Evolutionary conservation across 306 rosid species (phyloP).

Genomic region (Gastrolobium villosum): DNA sequence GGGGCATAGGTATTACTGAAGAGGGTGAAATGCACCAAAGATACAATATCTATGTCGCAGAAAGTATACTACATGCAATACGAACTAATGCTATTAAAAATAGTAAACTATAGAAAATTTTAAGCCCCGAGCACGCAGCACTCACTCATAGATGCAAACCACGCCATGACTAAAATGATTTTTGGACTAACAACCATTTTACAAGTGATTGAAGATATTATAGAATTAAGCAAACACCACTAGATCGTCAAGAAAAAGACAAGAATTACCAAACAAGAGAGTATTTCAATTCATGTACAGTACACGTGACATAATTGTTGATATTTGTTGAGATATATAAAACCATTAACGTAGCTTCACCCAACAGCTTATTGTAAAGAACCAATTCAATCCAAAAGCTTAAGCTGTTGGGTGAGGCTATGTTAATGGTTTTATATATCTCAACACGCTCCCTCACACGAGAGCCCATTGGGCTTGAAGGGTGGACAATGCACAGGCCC

Average conservation of each 20-base stretch:
- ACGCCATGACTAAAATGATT: not conserved
- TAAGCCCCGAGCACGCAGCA: conserved; percentile 5
- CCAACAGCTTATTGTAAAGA: too few relatives aligned
- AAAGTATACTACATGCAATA: not conserved
- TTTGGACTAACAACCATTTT: not conserved
- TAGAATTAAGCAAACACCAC: conserved; percentile 19
- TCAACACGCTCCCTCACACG: too few relatives aligned
- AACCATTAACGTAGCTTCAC: too few relatives aligned
- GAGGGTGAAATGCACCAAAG: not conserved
- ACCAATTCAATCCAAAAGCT: too few relatives aligned
- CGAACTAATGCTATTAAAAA: conserved; percentile 8
- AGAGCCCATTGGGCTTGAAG: too few relatives aligned
- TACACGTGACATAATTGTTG: conserved; percentile 1
- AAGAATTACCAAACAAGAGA: not conserved
- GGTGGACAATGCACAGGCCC: too few relatives aligned
- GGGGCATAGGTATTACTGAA: conserved; percentile 5
- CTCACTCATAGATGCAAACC: not conserved
- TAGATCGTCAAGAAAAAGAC: not conserved
- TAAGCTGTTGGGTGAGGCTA: too few relatives aligned
- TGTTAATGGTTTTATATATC: too few relatives aligned
- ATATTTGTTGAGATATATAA: too few relatives aligned
- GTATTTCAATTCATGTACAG: conserved; percentile 6
- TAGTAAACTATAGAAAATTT: conserved; percentile 1
- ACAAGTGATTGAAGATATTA: not conserved
- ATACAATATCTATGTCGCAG: conserved; percentile 2